Evolutionary conservation across 106 monocot genomes (phyloP).

Genomic region (Xerophyta viscosa): DNA sequence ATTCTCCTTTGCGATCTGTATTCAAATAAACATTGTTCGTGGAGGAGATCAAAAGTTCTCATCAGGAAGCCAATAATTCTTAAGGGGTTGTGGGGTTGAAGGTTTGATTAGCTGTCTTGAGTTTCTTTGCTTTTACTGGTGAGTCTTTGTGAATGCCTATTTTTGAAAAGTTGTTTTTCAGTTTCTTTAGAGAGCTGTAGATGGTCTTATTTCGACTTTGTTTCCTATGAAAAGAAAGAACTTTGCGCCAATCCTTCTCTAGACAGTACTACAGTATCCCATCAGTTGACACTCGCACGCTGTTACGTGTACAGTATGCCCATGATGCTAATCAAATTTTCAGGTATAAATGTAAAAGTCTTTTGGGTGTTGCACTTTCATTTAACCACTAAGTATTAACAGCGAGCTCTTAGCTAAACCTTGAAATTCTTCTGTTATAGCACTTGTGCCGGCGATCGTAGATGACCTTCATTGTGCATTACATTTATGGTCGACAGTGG

Average conservation of each 20-base stretch:
- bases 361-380: too few relatives aligned
- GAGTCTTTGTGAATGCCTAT: slow-evolving; percentile 15
- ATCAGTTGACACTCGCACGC: slow-evolving; percentile 56
- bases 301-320: slow-evolving; percentile 58
- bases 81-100: slow-evolving; percentile 49
- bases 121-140: slow-evolving; percentile 55
- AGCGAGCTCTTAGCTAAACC: too few relatives aligned
- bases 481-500: slow-evolving; percentile 21
- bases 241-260: slow-evolving; percentile 19
- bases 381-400: too few relatives aligned
- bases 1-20: slow-evolving; percentile 60
- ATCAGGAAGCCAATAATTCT: slow-evolving; percentile 45
- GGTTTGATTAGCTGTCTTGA: slow-evolving; percentile 43
- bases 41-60: slow-evolving; percentile 54
- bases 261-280: slow-evolving; percentile 10
- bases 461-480: slow-evolving; percentile 26
- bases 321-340: slow-evolving; percentile 47
- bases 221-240: background rate
- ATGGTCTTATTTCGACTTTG: background rate
- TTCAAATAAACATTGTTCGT: slow-evolving; percentile 24
- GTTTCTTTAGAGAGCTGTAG: background rate
- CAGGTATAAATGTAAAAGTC: slow-evolving; percentile 47
- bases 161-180: slow-evolving; percentile 6
- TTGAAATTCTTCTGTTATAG: too few relatives aligned
- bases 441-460: too few relatives aligned